phyloP scores from a whole-genome alignment of 2,329 filamentous ascomycete species.

The Ceratocystis cacaofunesta region DNA sequence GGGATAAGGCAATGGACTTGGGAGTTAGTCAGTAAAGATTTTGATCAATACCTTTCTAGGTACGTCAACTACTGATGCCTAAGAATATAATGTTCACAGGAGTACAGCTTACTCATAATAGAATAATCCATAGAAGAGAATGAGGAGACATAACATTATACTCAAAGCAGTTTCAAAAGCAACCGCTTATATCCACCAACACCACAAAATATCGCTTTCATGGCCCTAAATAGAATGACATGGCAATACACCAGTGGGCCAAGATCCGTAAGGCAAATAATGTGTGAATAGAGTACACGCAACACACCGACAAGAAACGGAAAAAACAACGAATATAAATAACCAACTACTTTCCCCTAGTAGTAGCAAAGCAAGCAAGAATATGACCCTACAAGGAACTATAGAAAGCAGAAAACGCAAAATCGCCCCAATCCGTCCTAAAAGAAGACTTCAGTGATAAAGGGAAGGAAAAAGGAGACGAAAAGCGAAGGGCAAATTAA shows the following conservation, averaged over 20 bases:
- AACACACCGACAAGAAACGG: not conserved
- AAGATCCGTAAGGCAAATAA: not conserved
- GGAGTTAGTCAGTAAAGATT: constrained; percentile 35
- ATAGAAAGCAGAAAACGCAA: not conserved
- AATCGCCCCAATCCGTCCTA: not conserved
- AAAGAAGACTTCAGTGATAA: too few relatives aligned
- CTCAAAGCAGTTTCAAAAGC: not conserved
- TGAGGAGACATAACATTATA: not conserved
- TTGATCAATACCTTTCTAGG: not conserved
- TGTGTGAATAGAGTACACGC: not conserved
- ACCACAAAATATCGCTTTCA: not conserved
- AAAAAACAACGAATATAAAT: not conserved
- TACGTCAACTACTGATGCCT: not conserved
- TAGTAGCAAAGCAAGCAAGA: not conserved
- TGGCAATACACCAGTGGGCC: not conserved
- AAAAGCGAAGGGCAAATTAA: constrained; percentile 15
- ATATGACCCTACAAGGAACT: not conserved
- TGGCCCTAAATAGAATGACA: not conserved
- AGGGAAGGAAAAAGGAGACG: constrained; percentile 1
- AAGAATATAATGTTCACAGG: not conserved
- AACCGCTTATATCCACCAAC: not conserved
- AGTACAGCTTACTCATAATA: not conserved
- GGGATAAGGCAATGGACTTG: constrained; percentile 46
- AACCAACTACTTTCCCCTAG: not conserved
- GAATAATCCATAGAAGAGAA: not conserved